These are phyloP conservation scores for Pichia cephalocereana DNA, from an alignment of 805 yeast genomes.

Conservation along the genomic window DNA sequence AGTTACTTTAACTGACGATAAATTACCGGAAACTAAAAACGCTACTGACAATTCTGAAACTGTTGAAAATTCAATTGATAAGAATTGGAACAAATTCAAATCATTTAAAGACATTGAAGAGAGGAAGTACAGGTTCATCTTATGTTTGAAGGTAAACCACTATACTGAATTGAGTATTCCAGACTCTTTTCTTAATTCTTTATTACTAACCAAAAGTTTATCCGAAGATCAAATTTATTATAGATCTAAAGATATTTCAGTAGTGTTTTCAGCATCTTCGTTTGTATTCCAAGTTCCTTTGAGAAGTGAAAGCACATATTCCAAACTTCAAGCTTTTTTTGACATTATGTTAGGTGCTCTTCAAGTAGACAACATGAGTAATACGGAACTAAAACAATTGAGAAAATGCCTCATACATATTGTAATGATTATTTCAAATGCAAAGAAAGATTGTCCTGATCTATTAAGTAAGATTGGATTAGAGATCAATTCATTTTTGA, in stretches of 20 bases:
- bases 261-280: conserved; percentile 1
- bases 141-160: conserved; percentile 4
- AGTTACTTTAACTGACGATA: neutral
- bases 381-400: conserved; percentile 8
- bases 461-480: conserved; percentile 13
- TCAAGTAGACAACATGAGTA: neutral
- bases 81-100: conserved; percentile 5
- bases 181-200: conserved; percentile 2
- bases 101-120: neutral
- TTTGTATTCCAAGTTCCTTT: conserved; percentile 4
- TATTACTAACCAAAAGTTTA: neutral
- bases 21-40: neutral
- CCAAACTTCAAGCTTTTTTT: conserved; percentile 4
- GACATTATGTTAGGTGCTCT: conserved; percentile 3
- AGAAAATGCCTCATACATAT: conserved; percentile 19
- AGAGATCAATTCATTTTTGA: conserved; percentile 8
- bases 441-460: conserved; percentile 5
- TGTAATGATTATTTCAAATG: conserved; percentile 18
- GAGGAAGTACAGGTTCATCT: conserved; percentile 1
- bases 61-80: neutral
- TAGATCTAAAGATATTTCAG: neutral
- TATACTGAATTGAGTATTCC: neutral
- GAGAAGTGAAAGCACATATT: neutral
- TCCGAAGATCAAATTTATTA: neutral
- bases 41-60: no score